Conservation (phyloP, 768 basidiomycete genomes). For the Coprinellus micaceus region DNA sequence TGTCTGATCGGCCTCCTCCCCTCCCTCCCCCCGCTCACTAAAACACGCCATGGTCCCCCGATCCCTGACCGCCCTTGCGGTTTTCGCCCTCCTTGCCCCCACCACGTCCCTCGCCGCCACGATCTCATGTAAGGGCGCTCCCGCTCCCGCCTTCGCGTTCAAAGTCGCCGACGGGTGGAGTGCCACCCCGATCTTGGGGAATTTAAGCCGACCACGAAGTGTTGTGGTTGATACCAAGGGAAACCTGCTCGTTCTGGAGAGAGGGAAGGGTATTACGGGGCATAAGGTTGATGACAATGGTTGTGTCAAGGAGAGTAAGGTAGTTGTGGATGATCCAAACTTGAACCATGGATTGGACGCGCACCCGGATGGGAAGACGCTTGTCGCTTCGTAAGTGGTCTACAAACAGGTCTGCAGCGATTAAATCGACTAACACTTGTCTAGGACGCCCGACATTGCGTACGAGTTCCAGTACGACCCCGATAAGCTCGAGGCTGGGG, state of each 20-base stretch:
- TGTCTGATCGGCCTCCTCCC: too few relatives aligned
- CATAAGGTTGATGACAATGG: slow-evolving; percentile 9
- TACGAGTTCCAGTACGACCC: not conserved
- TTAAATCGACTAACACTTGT: too few relatives aligned
- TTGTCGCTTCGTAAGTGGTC: slow-evolving; percentile 9
- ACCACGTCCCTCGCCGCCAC: not conserved
- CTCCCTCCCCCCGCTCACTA: not conserved
- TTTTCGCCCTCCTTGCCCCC: not conserved
- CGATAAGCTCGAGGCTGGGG: not conserved
- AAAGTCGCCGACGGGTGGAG: slow-evolving; percentile 8
- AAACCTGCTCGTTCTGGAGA: slow-evolving; percentile 9
- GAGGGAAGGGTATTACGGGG: slow-evolving; percentile 10
- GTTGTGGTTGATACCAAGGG: slow-evolving; percentile 9
- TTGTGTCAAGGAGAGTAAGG: slow-evolving; percentile 10
- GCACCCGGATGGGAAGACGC: slow-evolving; percentile 2
- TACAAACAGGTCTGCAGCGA: too few relatives aligned
- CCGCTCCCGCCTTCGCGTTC: not conserved
- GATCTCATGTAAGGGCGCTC: slow-evolving; percentile 1
- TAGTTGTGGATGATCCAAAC: slow-evolving; percentile 6
- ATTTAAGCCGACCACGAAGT: slow-evolving; percentile 9
- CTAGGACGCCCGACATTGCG: not conserved
- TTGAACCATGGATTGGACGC: slow-evolving; percentile 12
- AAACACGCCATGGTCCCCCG: not conserved
- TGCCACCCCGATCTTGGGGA: slow-evolving; percentile 8
- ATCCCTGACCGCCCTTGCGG: not conserved